Base-by-base conservation (phyloP, 306 rosid species). In the Corylus americana region DNA sequence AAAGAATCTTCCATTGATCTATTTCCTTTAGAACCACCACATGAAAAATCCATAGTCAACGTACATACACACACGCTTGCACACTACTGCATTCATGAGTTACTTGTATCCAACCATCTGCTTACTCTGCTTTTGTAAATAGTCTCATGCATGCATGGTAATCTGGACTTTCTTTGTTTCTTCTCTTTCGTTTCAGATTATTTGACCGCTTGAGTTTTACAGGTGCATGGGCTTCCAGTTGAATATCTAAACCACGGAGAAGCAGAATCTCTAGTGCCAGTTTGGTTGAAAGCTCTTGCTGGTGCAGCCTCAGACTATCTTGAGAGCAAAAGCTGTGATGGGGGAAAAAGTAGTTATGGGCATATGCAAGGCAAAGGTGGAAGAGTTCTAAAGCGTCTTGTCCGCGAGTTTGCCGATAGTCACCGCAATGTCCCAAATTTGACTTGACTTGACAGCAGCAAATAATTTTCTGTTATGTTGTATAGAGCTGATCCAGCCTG, bases 281-380 rank as follows among this genome's bases (percentile, higher is more conserved):
- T 83, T 68, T 94, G 97, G 98, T 85, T 89, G 4, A 90, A 91
- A 79, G 97, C 95, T 75, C 95, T 94, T 67, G 91, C 89, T n/a
- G 86, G 88, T 66, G 98, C 97, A 59, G 97, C 98, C 83, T 78
- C 92, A 37, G 98, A 94, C 83, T 94, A 91, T 80, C 82, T 94
- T 11, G 91, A 86, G 80, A 91, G 97, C 91, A 88, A 90, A 86
- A 90, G 86, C 62, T 85, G 92, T 73, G 82, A 90, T 77, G 94
- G 87, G 79, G 53, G 87, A 20, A 82, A 83, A 80, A 83, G 71
- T 69, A 73, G 87, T 83, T 92, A 82, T 25, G 94, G 94, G 71
- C 98, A 91, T 76, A 92, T 94, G 98, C 95, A 92, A 87, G 98
- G 98, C 78, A 94, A 92, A 83, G 98, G 97, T 13, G 98, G 98